Conservation (phyloP, 1,139 yeast species). For the Candida labiduridarum region DNA sequence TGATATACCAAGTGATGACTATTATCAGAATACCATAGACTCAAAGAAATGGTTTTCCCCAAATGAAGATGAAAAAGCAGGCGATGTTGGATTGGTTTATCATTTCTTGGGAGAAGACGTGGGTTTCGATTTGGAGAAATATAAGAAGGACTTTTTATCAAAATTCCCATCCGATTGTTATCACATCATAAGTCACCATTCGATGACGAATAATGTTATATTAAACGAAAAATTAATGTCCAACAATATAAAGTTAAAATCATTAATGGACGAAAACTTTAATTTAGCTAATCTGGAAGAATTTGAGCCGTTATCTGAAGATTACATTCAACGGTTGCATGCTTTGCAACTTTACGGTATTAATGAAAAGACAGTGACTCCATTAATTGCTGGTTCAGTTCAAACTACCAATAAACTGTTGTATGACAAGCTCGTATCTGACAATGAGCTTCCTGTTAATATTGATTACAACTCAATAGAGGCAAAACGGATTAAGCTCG, state of each 20-base stretch:
- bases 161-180: slow-evolving; percentile 51
- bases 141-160: slow-evolving; percentile 44
- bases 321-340: slow-evolving; percentile 27
- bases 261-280: slow-evolving; percentile 54
- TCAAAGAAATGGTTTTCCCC: slow-evolving; percentile 31
- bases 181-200: slow-evolving; percentile 73
- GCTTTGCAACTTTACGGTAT: slow-evolving; percentile 34
- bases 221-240: slow-evolving; percentile 58
- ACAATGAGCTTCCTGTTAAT: slow-evolving; percentile 21
- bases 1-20: slow-evolving; percentile 67
- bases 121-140: slow-evolving; percentile 49
- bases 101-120: slow-evolving; percentile 74
- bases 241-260: slow-evolving; percentile 58
- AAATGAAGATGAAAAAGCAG: slow-evolving; percentile 31
- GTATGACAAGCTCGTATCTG: slow-evolving; percentile 45
- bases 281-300: slow-evolving; percentile 46
- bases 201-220: slow-evolving; percentile 62
- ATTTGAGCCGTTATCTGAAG: slow-evolving; percentile 21
- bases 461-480: slow-evolving; percentile 8
- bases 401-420: slow-evolving; percentile 37
- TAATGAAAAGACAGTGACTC: slow-evolving; percentile 24
- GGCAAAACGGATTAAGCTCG: slow-evolving; percentile 5
- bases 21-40: slow-evolving; percentile 47
- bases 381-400: slow-evolving; percentile 23
- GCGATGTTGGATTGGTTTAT: slow-evolving; percentile 58